Evolutionary conservation across 2,329 filamentous ascomycete species (phyloP).

Genomic region (Myriosclerotinia curreyana): DNA sequence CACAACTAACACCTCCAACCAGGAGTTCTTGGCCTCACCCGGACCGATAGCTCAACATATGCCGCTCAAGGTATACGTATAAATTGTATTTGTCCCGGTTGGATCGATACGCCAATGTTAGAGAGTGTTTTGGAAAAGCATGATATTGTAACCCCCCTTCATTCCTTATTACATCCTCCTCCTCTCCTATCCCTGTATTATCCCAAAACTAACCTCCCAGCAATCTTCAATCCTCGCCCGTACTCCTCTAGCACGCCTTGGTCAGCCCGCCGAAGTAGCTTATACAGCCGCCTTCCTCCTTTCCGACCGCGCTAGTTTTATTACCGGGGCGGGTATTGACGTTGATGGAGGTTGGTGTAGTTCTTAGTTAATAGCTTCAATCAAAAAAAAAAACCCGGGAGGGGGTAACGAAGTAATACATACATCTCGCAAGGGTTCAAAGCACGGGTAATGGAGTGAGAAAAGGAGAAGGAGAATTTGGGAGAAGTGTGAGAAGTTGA

Average conservation of each 20-base stretch:
- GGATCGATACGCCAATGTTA: conserved; percentile 28
- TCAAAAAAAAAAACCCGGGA: too few species aligned
- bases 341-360: conserved; percentile 31
- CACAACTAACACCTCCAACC: background rate
- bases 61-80: conserved; percentile 28
- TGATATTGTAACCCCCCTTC: conserved; percentile 15
- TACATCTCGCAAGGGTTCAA: background rate
- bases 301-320: conserved; percentile 32
- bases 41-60: conserved; percentile 37
- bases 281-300: conserved; percentile 31
- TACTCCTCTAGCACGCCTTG: conserved; percentile 27
- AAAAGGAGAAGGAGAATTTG: background rate
- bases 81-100: conserved; percentile 34
- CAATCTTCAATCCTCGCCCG: background rate
- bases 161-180: background rate
- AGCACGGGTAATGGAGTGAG: too few species aligned
- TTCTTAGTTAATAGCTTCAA: too few species aligned
- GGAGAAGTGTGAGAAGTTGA: background rate
- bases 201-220: background rate
- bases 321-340: conserved; percentile 26
- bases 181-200: conserved; percentile 5
- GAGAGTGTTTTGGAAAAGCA: conserved; percentile 1
- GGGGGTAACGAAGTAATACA: too few species aligned
- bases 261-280: conserved; percentile 28
- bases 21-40: conserved; percentile 39